Evolutionary conservation across 2,329 filamentous ascomycete genomes (phyloP), one percentile per base, ranked within the genome.

Genomic region (Venturia aucupariae): DNA sequence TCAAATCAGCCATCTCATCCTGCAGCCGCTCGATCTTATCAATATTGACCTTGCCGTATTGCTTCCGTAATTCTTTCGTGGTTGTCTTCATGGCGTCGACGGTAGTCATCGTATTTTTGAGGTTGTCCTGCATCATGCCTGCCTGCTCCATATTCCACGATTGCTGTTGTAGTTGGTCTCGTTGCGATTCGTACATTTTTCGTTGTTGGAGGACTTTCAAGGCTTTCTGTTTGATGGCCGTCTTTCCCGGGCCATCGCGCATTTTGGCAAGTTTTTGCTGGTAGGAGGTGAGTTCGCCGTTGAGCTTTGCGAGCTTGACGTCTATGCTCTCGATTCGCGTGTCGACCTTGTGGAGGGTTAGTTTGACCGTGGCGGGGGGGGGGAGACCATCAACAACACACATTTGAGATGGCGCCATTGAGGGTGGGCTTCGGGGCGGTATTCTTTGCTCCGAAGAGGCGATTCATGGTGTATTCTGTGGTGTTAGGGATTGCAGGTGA

Each of bases 141-240:
- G 93, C 92, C 78, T 97, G 92, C 79, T 97, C 92, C 92, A 99
- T 97, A 79, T 97, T 97, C 92, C 92, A 97, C 27, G 90, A 90
- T 78, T 99, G 94, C 68, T 88, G 84, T 78, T 96, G 90, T 63
- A 97, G 86, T 78, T 97, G 92, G 72, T 97, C 92, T 68, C 93
- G 90, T 77, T 97, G 92, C 3, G 85, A 83, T 78, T 99, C 94
- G 85, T 96, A 96, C 77, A 92, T 88, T 75, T 96, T 96, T 70
- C 93, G 89, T 66, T 92, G 89, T 78, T 96, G 91, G 2, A 97
- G 87, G 13, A 97, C 87, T 72, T 96, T 96, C 71, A 96, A 87
- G 2, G 93, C 93, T 73, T 97, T 97, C 72, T 95, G 88, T 75
- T 94, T 95, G 71, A 99, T 86, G 38, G 93, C 92, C 17, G 85